Evolutionary conservation across 23 red algal genomes (phyloP), one percentile per base, ranked within the genome.

Genomic region (Gracilaria gracilis): DNA sequence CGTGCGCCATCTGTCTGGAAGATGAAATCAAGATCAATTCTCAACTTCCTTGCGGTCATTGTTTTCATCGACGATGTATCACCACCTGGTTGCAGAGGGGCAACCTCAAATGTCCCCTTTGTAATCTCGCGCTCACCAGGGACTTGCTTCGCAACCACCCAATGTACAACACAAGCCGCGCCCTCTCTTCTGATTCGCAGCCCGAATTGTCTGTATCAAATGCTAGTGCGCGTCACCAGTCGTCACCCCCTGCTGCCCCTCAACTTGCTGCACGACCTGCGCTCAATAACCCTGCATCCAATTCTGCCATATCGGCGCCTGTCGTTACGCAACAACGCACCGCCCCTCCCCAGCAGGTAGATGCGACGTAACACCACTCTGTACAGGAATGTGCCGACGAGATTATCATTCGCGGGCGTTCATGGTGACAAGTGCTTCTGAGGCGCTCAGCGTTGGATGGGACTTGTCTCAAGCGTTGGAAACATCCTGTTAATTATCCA

Each of bases 31-130:
- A 46, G 14, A 51, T 77, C 72, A 51, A 77, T 51, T 40, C 46
- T 3, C 72, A 77, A 37, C 72, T 77, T 8, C 72, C 72, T 23
- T 77, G 72, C 23, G 72, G 40, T 5, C 72, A 77, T 31, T 49
- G 72, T 50, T 77, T 77, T 31, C 72, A 77, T 50, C 72, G 72
- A 49, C 40, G 72, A 0, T 77, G 72, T 31, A 77, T 77, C 72
- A 77, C 16, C 8, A 32, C 72, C 21, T 77, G 72, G 72, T 31
- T 77, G 23, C 20, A 51, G 23, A 46, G 72, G 72, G 72, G 72
- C 29, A 77, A 77, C 72, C 9, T 24, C 38, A 77, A 77, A 14
- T 77, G 72, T 17, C 72, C 72, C 0, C 72, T 77, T 23, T 77
- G 72, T 31, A 77, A 77, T 17, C 40, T 77, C 9, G 46, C 42